phyloP scores from a whole-genome alignment of 139 green algal genomes.

The Chlorella sp. region DNA sequence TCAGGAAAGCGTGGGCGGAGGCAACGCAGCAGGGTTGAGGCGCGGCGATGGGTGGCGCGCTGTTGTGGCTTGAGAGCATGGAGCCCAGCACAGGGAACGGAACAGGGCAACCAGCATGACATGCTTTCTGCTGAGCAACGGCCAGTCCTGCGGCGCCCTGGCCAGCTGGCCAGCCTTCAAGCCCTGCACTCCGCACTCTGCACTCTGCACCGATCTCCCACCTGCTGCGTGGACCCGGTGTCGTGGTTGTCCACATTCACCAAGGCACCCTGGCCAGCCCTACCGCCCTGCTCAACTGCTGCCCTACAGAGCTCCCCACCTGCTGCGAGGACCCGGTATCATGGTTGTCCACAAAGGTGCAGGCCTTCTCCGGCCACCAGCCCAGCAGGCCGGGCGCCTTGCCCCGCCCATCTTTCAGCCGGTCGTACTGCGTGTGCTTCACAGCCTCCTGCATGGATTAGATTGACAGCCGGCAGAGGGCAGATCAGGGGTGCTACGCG shows the following conservation, averaged over 20 bases:
- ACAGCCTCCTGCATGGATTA: conserved; percentile 94
- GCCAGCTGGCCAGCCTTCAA: neutral
- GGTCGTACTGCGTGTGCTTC: conserved; percentile 92
- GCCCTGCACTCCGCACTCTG: neutral
- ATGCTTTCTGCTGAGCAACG: conserved; percentile 75
- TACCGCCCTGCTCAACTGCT: conserved; percentile 97
- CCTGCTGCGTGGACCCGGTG: conserved; percentile 61
- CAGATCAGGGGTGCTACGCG: no score
- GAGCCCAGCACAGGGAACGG: no score
- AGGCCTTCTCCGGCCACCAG: conserved; percentile 86
- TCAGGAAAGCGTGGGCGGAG: no score
- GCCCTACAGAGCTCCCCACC: conserved; percentile 55
- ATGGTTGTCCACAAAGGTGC: conserved; percentile 99
- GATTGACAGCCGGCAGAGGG: no score
- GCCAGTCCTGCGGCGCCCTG: conserved; percentile 69
- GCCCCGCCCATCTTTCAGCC: conserved; percentile 83
- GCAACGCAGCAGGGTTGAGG: neutral
- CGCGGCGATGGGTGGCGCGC: no score
- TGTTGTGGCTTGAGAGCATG: no score
- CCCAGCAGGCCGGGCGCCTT: conserved; percentile 87
- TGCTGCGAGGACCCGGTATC: conserved; percentile 71
- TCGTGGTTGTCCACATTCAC: conserved; percentile 99
- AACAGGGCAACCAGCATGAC: conserved; percentile 68
- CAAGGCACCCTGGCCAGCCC: no score
- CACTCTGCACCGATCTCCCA: neutral